Evolutionary conservation across 305 asterid genomes (phyloP).

Genomic region (Solanum aculeatissimum): DNA sequence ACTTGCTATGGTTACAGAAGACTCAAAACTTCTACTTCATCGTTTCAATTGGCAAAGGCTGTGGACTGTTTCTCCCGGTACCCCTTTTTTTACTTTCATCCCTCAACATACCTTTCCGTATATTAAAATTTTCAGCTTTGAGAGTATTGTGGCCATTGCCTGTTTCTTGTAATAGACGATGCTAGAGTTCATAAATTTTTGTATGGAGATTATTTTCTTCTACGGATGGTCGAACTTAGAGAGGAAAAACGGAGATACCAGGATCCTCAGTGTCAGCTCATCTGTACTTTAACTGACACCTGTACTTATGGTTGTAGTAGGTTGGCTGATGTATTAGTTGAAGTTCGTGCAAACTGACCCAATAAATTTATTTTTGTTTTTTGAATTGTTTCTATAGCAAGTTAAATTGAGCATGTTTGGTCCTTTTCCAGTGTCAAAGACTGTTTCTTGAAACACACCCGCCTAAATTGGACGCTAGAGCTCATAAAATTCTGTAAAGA

Average conservation of each 20-base stretch:
- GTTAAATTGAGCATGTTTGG: background rate
- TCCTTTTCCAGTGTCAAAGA: background rate
- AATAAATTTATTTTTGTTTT: background rate
- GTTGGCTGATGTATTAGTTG: background rate
- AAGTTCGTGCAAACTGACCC: background rate
- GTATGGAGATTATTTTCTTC: background rate
- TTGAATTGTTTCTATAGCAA: background rate
- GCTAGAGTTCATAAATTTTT: background rate
- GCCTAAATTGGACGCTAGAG: background rate
- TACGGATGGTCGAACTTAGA: background rate
- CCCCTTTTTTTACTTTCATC: background rate
- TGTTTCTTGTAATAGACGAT: background rate
- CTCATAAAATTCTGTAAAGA: background rate
- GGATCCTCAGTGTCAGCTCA: too few species aligned
- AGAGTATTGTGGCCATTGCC: background rate
- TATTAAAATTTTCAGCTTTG: too few species aligned
- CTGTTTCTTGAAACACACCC: background rate
- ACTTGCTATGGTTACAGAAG: conserved; percentile 79
- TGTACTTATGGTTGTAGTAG: background rate
- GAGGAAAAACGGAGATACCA: background rate
- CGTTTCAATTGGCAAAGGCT: conserved; percentile 99
- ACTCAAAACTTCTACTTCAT: conserved; percentile 75
- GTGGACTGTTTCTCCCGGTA: conserved; percentile 83
- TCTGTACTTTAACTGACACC: background rate
- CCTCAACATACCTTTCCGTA: background rate